Evolutionary conservation across 495 filamentous ascomycete species (phyloP), one percentile per base, ranked within the genome.

Genomic region (Penicillium atrosanguineum): DNA sequence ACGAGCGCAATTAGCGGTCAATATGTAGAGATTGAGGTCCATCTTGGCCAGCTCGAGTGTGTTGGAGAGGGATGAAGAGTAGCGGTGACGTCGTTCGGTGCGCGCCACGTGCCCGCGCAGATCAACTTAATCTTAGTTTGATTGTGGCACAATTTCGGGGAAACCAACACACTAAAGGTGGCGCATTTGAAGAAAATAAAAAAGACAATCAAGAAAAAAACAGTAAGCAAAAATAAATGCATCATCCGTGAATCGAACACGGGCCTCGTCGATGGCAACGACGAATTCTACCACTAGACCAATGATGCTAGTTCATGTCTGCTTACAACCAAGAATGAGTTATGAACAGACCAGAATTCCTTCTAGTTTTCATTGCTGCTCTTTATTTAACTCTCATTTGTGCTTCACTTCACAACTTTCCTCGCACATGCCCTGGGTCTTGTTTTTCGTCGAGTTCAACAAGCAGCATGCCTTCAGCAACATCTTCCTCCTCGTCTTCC

Each of bases 1-100:
- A 44, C 85, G 81, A 15, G 82, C 94, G 61, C 91, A 96, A 67
- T 98, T 98, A 71, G 92, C 95, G 28, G 94, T 96, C 31, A 95
- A 70, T 38, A 95, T 77, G 64, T 94, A 90, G 45, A 91, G 56
- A 25, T 65, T 68, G 3, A 87, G 63, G 11, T 65, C 70, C 81
- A 83, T 79, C 4, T 57, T 65, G 48, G 7, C 25, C 21, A 41
- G 47, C 18, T 29, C 25, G 18, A 26, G 36, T 19, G 34, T 36
- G 25, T 9, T 9, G n/a, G 19, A 41, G 25, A 44, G 20, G 25
- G 26, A 34, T 36, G 37, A 40, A 29, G 20, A 44, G 20, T n/a
- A 31, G 49, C 58, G 58, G 53, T 57, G 54, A 61, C 54, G 53
- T 57, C 53, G 50, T 38, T 40, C 19, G 28, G 15, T 34, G 36